Conservation (phyloP, 352 stramenopile genomes). For the Phytophthora hybrid region DNA sequence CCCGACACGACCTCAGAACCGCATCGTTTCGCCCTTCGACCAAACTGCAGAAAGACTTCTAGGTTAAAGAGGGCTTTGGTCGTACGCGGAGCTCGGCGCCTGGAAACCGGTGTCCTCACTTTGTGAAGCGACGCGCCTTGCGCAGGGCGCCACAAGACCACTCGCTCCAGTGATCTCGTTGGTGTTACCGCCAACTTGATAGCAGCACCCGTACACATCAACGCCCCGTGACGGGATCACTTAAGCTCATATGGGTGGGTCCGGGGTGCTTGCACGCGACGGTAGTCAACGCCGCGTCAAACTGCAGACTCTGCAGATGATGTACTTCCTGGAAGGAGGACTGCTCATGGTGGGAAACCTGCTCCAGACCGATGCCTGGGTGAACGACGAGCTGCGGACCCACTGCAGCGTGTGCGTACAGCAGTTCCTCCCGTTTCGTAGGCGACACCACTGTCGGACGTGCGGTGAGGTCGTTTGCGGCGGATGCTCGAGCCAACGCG, state of each 20-base stretch:
- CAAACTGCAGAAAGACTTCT: conserved; percentile 1
- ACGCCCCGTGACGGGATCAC: conserved; percentile 2
- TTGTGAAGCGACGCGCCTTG: conserved; percentile 32
- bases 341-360: conserved; percentile 77
- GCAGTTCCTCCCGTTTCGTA: conserved; percentile 83
- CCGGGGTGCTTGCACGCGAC: conserved; percentile 20
- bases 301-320: conserved; percentile 51
- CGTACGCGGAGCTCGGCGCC: neutral
- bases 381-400: conserved; percentile 72
- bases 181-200: conserved; percentile 5
- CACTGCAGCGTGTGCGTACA: conserved; percentile 87
- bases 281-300: conserved; percentile 30
- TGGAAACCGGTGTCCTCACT: conserved; percentile 35
- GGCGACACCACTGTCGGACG: conserved; percentile 82
- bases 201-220: conserved; percentile 8
- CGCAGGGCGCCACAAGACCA: conserved; percentile 19
- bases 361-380: conserved; percentile 72
- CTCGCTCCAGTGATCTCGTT: conserved; percentile 10
- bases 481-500: conserved; percentile 76
- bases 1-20: conserved; percentile 13
- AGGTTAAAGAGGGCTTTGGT: neutral
- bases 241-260: conserved; percentile 18
- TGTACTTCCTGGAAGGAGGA: conserved; percentile 82
- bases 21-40: conserved; percentile 23
- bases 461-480: conserved; percentile 80